A percentile compares a stretch with the other conserved stretches of the same genome.
These are phyloP conservation scores for Halophytophthora polymorphica DNA, from an alignment of 352 stramenopile species.

Conservation along the genomic window DNA sequence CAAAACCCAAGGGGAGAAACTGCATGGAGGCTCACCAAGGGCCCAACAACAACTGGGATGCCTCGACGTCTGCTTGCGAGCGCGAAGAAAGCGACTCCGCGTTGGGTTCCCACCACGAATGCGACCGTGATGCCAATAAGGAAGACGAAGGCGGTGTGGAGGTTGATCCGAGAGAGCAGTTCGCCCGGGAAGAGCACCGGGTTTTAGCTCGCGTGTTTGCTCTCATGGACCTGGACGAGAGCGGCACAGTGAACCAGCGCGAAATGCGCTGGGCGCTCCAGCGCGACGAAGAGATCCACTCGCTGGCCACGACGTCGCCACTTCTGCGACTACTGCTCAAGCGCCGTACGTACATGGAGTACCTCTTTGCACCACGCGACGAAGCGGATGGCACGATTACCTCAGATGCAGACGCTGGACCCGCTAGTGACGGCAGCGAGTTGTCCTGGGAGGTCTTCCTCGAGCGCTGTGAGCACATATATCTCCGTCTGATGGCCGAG, in stretches of 20 bases:
- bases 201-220: constrained; percentile 47
- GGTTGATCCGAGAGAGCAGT: constrained; percentile 15
- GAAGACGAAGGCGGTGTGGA: constrained; percentile 2
- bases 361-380: constrained; percentile 22
- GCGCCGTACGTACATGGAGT: constrained; percentile 33
- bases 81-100: constrained; percentile 1
- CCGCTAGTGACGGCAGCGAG: constrained; percentile 13
- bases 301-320: constrained; percentile 39
- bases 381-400: background rate
- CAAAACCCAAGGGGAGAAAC: constrained; percentile 5
- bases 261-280: constrained; percentile 69
- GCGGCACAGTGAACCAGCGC: constrained; percentile 55
- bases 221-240: constrained; percentile 64
- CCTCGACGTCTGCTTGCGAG: background rate
- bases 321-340: constrained; percentile 55
- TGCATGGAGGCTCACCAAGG: background rate
- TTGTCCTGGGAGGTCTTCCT: constrained; percentile 58
- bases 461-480: constrained; percentile 41
- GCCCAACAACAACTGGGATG: constrained; percentile 18
- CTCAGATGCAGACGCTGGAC: background rate
- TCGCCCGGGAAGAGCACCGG: constrained; percentile 31
- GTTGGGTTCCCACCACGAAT: constrained; percentile 10
- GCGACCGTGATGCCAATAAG: constrained; percentile 17
- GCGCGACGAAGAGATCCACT: constrained; percentile 51
- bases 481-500: constrained; percentile 39